Evolutionary conservation across 1,139 yeast species (phyloP).

Genomic region (Eremothecium coryli): DNA sequence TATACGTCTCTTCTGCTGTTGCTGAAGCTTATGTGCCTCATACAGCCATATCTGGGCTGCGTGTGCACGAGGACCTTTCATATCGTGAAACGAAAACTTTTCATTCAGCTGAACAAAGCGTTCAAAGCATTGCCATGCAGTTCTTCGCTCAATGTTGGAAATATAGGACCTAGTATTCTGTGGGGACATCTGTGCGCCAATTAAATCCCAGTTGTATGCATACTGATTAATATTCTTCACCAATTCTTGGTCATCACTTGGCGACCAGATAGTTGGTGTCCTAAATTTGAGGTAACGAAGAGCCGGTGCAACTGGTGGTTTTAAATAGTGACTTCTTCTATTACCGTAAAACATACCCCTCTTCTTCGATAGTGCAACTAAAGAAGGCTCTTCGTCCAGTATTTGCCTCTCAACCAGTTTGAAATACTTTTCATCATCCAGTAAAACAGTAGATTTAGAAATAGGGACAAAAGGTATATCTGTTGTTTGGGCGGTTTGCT

Average conservation of each 20-base stretch:
- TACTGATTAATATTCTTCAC: conserved; percentile 78
- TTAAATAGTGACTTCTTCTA: conserved; percentile 49
- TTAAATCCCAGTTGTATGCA: conserved; percentile 87
- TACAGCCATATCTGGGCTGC: conserved; percentile 89
- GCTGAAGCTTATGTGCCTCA: conserved; percentile 78
- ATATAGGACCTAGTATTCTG: conserved; percentile 59
- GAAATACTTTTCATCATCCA: conserved; percentile 55
- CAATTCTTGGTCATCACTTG: conserved; percentile 78
- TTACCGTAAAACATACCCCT: conserved; percentile 36
- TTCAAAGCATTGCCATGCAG: conserved; percentile 98
- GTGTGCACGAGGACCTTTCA: conserved; percentile 79
- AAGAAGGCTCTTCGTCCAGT: conserved; percentile 33
- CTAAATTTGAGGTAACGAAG: conserved; percentile 68
- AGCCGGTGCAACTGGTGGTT: conserved; percentile 86
- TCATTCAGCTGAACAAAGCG: conserved; percentile 90
- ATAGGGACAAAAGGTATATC: conserved; percentile 39
- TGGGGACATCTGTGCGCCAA: conserved; percentile 68
- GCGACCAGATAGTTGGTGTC: conserved; percentile 92
- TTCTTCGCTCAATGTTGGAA: conserved; percentile 85
- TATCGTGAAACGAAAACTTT: conserved; percentile 71
- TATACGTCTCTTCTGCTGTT: conserved; percentile 71
- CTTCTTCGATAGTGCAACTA: conserved; percentile 28
- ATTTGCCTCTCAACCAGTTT: conserved; percentile 49
- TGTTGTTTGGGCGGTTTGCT: conserved; percentile 21
- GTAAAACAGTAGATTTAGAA: conserved; percentile 53